Conservation (phyloP, 1,139 yeast genomes). For the Yamadazyma dendronema region DNA sequence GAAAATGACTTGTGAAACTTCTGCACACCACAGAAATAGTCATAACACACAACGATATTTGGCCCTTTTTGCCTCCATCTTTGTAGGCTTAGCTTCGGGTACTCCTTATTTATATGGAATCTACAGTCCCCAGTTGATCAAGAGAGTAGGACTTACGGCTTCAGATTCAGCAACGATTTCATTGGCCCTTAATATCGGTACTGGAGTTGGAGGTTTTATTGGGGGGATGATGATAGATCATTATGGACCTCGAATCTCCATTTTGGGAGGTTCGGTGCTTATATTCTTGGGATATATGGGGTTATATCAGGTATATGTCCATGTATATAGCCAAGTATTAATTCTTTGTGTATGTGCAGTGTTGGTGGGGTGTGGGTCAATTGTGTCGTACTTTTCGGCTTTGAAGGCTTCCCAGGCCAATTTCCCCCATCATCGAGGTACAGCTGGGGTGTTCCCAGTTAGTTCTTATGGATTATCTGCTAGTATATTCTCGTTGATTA, state of each 20-base stretch:
- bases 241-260: conserved; percentile 53
- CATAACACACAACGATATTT: conserved; percentile 13
- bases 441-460: conserved; percentile 65
- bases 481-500: conserved; percentile 41
- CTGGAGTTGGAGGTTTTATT: conserved; percentile 65
- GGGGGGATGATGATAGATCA: conserved; percentile 67
- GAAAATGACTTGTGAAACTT: too few species aligned
- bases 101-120: conserved; percentile 73
- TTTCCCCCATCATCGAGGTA: conserved; percentile 68
- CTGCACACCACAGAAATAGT: not conserved
- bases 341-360: conserved; percentile 40
- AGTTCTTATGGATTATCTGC: conserved; percentile 56
- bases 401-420: conserved; percentile 69
- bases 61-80: conserved; percentile 22
- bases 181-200: conserved; percentile 59
- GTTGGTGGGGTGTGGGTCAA: conserved; percentile 61
- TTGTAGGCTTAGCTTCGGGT: conserved; percentile 52
- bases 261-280: conserved; percentile 51
- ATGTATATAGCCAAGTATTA: conserved; percentile 21
- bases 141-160: conserved; percentile 54
- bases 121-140: conserved; percentile 67
- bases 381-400: conserved; percentile 61
- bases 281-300: conserved; percentile 44
- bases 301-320: conserved; percentile 30
- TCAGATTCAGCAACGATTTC: conserved; percentile 64